Conservation (phyloP, 2,329 filamentous ascomycete species). For the Arthrobotrys entomopaga region DNA sequence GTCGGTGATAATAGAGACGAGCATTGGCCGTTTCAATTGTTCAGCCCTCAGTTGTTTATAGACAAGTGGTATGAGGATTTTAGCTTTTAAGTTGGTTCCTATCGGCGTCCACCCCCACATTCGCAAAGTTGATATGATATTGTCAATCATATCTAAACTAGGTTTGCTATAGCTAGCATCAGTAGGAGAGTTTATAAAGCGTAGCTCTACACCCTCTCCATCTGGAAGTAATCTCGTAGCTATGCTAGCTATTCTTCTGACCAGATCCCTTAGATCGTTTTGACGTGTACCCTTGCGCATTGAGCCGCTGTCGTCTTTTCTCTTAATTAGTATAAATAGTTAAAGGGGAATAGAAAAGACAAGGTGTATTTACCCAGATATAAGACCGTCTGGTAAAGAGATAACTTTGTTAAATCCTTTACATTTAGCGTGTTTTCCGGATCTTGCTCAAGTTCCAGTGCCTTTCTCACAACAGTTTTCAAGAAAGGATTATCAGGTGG, state of each 20-base stretch:
- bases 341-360: constrained; percentile 6
- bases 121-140: constrained; percentile 18
- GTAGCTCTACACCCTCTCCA: constrained; percentile 29
- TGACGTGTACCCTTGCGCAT: constrained; percentile 29
- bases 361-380: constrained; percentile 18
- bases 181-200: constrained; percentile 29
- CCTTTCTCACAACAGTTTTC: constrained; percentile 26
- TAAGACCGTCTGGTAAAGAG: constrained; percentile 28
- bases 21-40: constrained; percentile 14
- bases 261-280: constrained; percentile 24
- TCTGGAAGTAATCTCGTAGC: constrained; percentile 25
- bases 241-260: constrained; percentile 36
- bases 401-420: constrained; percentile 25
- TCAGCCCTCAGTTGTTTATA: constrained; percentile 5
- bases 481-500: constrained; percentile 23
- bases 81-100: constrained; percentile 26
- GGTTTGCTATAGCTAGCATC: constrained; percentile 25
- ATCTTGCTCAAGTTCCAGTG: constrained; percentile 25
- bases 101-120: constrained; percentile 34
- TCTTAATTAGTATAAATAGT: constrained; percentile 22
- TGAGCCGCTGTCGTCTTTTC: constrained; percentile 37
- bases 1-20: constrained; percentile 29
- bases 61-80: constrained; percentile 29
- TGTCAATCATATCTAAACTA: constrained; percentile 18
- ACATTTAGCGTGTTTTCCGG: constrained; percentile 14